These are phyloP conservation scores for Cucurbita moschata DNA, from an alignment of 306 rosid genomes.

Conservation along the genomic window DNA sequence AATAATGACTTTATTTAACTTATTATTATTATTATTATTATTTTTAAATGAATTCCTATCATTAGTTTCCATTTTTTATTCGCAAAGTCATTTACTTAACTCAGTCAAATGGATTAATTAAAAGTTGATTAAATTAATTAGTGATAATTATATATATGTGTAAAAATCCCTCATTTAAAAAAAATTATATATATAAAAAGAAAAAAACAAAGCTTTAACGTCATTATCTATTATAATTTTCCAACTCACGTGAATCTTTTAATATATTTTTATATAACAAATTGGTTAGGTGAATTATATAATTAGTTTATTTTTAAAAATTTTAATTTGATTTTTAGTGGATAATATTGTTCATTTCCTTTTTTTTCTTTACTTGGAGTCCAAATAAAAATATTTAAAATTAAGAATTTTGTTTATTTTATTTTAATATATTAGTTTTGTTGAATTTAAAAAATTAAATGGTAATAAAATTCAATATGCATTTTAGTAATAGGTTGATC, in stretches of 20 bases:
- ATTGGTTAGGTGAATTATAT: background rate
- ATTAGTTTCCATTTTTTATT: background rate
- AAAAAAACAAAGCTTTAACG: background rate
- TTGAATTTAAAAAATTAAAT: too few relatives aligned
- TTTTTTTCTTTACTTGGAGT: too few relatives aligned
- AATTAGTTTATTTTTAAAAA: background rate
- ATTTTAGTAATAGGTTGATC: too few relatives aligned
- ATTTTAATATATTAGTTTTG: too few relatives aligned
- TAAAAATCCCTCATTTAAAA: background rate
- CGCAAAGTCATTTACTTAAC: background rate
- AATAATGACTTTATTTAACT: background rate
- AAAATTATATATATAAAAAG: background rate
- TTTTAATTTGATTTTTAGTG: background rate
- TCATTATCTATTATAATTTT: background rate
- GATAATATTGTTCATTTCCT: background rate
- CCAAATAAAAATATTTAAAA: too few relatives aligned
- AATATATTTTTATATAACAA: background rate
- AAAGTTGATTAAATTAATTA: background rate
- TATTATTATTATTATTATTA: too few relatives aligned
- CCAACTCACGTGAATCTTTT: background rate
- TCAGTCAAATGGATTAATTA: background rate
- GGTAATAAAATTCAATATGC: too few relatives aligned
- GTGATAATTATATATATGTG: background rate
- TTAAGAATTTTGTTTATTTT: too few relatives aligned
- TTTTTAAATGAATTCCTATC: background rate